Evolutionary conservation across 2,329 filamentous ascomycete genomes (phyloP).

Genomic region (Fusarium pseudograminearum): DNA sequence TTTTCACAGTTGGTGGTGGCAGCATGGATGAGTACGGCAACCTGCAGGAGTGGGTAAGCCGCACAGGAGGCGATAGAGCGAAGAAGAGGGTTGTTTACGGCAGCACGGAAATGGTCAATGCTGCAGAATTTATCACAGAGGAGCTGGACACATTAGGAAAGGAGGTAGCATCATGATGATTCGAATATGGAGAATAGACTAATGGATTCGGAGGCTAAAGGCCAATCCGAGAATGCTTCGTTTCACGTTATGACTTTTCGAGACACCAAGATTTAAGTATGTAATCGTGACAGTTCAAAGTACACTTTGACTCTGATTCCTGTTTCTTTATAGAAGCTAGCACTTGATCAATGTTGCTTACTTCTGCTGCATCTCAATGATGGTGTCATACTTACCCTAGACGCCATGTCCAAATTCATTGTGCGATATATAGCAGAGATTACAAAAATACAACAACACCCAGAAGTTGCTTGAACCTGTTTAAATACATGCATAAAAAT

Average conservation of each 20-base stretch:
- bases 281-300: not conserved
- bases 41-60: slow-evolving; percentile 91
- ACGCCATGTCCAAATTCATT: too few species aligned
- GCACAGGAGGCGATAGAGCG: slow-evolving; percentile 75
- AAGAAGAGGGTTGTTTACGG: slow-evolving; percentile 92
- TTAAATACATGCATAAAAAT: not conserved
- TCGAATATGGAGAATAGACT: slow-evolving; percentile 35
- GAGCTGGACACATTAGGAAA: slow-evolving; percentile 73
- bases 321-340: not conserved
- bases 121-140: slow-evolving; percentile 72
- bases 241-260: not conserved
- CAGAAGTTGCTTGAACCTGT: not conserved
- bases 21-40: slow-evolving; percentile 99
- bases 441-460: not conserved
- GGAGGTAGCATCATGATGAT: slow-evolving; percentile 60
- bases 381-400: not conserved
- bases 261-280: too few species aligned
- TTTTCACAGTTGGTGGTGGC: slow-evolving; percentile 95
- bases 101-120: slow-evolving; percentile 84
- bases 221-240: not conserved
- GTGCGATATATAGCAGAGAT: not conserved
- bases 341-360: too few species aligned
- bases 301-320: not conserved
- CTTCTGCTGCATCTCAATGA: too few species aligned
- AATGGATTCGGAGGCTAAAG: slow-evolving; percentile 22